phyloP scores from a whole-genome alignment of 768 basidiomycete genomes.

The Mycena haematopus region DNA sequence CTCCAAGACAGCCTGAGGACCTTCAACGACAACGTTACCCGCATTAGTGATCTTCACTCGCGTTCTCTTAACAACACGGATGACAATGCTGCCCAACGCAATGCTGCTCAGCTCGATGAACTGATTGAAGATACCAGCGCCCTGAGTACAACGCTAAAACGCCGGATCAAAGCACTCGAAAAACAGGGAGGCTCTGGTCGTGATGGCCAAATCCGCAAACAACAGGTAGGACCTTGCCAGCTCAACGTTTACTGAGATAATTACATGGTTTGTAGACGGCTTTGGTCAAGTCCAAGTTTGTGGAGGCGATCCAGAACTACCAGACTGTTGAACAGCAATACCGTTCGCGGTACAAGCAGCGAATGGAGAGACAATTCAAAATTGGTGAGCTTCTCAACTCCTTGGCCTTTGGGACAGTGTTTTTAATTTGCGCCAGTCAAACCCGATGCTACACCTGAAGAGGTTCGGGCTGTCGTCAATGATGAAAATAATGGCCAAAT shows the following conservation, averaged over 20 bases:
- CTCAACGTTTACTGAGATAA: neutral
- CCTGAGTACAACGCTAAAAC: conserved; percentile 72
- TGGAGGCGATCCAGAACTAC: conserved; percentile 86
- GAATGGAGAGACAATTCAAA: conserved; percentile 86
- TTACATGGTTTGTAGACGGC: conserved; percentile 49
- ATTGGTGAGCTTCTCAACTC: conserved; percentile 63
- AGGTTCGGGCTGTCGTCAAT: conserved; percentile 85
- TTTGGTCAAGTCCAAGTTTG: conserved; percentile 76
- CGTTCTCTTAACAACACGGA: conserved; percentile 80
- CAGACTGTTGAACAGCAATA: conserved; percentile 84
- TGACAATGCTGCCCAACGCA: conserved; percentile 66
- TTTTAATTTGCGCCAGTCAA: conserved; percentile 66
- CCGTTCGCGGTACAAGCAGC: conserved; percentile 77
- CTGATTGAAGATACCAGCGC: conserved; percentile 76
- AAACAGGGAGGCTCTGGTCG: conserved; percentile 68
- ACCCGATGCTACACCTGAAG: conserved; percentile 90
- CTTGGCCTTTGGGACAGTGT: neutral
- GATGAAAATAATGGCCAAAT: conserved; percentile 84
- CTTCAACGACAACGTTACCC: conserved; percentile 73
- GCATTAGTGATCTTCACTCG: conserved; percentile 76
- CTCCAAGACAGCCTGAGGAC: conserved; percentile 73
- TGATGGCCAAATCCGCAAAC: conserved; percentile 76
- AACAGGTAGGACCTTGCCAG: conserved; percentile 58
- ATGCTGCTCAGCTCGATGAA: conserved; percentile 67
- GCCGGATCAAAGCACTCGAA: conserved; percentile 74